phyloP scores from a whole-genome alignment of 2,329 filamentous ascomycete genomes.

The Hypoxylon sp. region DNA sequence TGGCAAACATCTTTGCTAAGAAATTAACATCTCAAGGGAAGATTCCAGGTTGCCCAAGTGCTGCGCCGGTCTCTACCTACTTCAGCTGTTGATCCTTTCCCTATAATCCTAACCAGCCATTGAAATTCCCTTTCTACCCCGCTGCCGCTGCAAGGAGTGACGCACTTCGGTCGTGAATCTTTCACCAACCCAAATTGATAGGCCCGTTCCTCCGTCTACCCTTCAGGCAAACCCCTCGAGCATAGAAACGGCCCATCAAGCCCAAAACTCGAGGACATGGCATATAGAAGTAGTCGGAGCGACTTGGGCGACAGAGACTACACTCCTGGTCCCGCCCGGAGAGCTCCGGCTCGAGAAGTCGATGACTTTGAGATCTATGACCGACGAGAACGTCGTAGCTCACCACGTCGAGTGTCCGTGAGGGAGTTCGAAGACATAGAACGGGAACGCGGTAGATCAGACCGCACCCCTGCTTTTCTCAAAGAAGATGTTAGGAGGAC shows the following conservation, averaged over 20 bases:
- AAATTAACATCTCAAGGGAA: constrained; percentile 19
- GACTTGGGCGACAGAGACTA: constrained; percentile 66
- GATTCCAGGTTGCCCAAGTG: constrained; percentile 24
- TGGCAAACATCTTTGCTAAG: constrained; percentile 13
- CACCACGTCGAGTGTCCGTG: constrained; percentile 52
- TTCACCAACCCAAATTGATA: constrained; percentile 40
- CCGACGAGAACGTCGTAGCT: constrained; percentile 46
- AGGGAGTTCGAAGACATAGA: constrained; percentile 56
- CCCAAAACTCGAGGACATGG: constrained; percentile 40
- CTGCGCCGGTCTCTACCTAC: constrained; percentile 25
- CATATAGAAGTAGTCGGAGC: constrained; percentile 52
- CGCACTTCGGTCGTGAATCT: constrained; percentile 41
- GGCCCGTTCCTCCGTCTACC: constrained; percentile 22
- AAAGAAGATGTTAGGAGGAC: constrained; percentile 64
- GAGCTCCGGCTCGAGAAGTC: constrained; percentile 47
- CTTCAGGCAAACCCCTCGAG: constrained; percentile 17
- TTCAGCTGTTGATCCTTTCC: constrained; percentile 39
- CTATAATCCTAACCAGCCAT: constrained; percentile 34
- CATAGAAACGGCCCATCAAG: constrained; percentile 24
- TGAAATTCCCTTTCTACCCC: constrained; percentile 39
- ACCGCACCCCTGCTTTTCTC: constrained; percentile 65
- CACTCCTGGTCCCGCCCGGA: constrained; percentile 54
- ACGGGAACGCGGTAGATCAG: constrained; percentile 61
- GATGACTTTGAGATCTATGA: constrained; percentile 51
- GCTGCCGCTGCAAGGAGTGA: constrained; percentile 43